Evolutionary conservation across 2,329 filamentous ascomycete species (phyloP).

Genomic region (Graphiopsis chlorocephala): DNA sequence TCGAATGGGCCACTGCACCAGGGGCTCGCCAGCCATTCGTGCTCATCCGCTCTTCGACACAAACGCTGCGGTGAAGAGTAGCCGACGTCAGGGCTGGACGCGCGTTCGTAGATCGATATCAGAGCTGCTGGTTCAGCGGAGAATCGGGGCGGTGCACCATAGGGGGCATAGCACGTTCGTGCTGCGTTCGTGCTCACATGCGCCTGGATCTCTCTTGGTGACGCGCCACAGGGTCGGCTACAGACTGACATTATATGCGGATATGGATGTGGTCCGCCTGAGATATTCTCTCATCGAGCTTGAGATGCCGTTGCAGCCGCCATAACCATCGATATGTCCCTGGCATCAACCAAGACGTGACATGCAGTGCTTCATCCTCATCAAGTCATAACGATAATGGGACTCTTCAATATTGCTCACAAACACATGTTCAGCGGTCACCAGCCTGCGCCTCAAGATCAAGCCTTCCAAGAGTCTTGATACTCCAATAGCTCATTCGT

Average conservation of each 20-base stretch:
- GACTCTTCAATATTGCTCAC: background rate
- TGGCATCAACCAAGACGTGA: background rate
- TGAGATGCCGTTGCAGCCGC: constrained; percentile 8
- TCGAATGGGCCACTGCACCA: background rate
- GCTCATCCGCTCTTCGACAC: background rate
- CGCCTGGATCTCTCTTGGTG: background rate
- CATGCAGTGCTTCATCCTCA: background rate
- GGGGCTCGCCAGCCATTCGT: constrained; percentile 7
- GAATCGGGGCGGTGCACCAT: background rate
- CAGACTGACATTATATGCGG: background rate
- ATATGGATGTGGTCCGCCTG: background rate
- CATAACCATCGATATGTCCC: background rate
- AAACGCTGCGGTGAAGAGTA: constrained; percentile 11
- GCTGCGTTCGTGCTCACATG: background rate
- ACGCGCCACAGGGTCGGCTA: background rate
- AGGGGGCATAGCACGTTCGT: background rate
- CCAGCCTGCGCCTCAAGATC: background rate
- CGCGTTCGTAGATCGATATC: constrained; percentile 11
- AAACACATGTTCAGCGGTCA: background rate
- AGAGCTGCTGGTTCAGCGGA: background rate
- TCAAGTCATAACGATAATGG: background rate
- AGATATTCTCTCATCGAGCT: background rate
- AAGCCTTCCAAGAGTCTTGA: constrained; percentile 2
- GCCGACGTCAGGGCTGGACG: constrained; percentile 4
- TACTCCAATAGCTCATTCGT: background rate